Evolutionary conservation across 805 yeast species (phyloP), one percentile per base, ranked within the genome.

Genomic region (Lipomyces anomalus): DNA sequence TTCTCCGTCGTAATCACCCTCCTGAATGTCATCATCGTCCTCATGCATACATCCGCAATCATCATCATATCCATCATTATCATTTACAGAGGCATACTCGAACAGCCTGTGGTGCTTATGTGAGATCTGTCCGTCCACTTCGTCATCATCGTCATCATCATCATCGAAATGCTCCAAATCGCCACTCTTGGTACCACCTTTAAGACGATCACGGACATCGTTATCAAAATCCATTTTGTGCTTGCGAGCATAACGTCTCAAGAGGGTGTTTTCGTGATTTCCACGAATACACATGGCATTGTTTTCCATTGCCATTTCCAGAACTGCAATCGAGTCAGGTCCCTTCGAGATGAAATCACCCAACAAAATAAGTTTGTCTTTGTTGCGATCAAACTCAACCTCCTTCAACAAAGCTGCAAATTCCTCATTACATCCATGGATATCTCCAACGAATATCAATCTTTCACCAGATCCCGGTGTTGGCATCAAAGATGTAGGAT

Each of bases 271-370:
- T 64, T 89, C 97, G 63, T 90, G 96, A 67, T 89, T 89, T 0
- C 97, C 97, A 47, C 92, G 67, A 2, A 89, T 78, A 60, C 95
- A 88, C 43, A 76, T 79, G 13, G 84, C 74, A 13, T 75, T 67
- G 54, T 79, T 61, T 20, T 76, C 67, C 28, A 80, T 69, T 17
- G 84, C 80, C 57, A 64, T 80, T 48, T 87, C 81, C 7, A 88
- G 61, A 2, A 87, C 87, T 33, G 74, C 75, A 11, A 75, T 51
- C 1, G 95, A 83, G 47, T 83, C 78, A 4, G 84, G 80, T 1
- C 97, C 97, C 61, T 89, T 90, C 41, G 87, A 72, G 16, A 85
- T 69, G 62, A 88, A 85, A 60, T 89, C 97, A 3, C 97, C 97
- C 18, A 88, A 64, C 20, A 88, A 67, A 1, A 89, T 65, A 11